Evolutionary conservation across 1,284 basidiomycete species (phyloP).

Genomic region (Leccinum griseonigrum): DNA sequence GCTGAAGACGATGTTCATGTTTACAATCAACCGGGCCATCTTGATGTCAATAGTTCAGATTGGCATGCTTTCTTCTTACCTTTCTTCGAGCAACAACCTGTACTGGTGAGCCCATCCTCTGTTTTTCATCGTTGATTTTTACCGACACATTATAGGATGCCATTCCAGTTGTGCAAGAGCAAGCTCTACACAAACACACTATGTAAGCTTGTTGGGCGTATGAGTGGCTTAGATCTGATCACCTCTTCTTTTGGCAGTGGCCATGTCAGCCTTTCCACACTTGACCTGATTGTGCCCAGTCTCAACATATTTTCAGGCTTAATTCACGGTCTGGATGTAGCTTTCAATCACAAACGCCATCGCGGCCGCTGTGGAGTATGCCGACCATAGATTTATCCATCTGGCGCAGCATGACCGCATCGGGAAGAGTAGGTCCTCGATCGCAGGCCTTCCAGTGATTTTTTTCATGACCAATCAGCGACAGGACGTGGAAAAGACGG

Average conservation of each 20-base stretch:
- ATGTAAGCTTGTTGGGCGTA: conserved; percentile 5
- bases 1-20: conserved; percentile 18
- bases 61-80: conserved; percentile 17
- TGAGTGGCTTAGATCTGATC: background rate
- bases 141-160: conserved; percentile 12
- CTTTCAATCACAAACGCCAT: conserved; percentile 4
- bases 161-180: conserved; percentile 26
- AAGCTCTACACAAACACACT: conserved; percentile 40
- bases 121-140: background rate
- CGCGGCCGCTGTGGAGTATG: conserved; percentile 10
- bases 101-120: conserved; percentile 13
- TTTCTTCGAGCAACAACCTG: conserved; percentile 13
- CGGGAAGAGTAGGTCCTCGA: conserved; percentile 8
- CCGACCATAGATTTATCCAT: conserved; percentile 7
- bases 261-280: conserved; percentile 12
- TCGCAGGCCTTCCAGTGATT: background rate
- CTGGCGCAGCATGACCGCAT: conserved; percentile 31
- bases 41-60: conserved; percentile 20
- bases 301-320: conserved; percentile 6
- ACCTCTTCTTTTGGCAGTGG: conserved; percentile 7
- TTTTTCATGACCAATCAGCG: conserved; percentile 1
- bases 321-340: conserved; percentile 12
- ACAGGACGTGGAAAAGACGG: conserved; percentile 11
- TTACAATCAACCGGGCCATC: conserved; percentile 22
- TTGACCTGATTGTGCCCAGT: background rate